Evolutionary conservation across 2,329 filamentous ascomycete genomes (phyloP), one percentile per base, ranked within the genome.

Genomic region (Aspergillus quadricinctus): DNA sequence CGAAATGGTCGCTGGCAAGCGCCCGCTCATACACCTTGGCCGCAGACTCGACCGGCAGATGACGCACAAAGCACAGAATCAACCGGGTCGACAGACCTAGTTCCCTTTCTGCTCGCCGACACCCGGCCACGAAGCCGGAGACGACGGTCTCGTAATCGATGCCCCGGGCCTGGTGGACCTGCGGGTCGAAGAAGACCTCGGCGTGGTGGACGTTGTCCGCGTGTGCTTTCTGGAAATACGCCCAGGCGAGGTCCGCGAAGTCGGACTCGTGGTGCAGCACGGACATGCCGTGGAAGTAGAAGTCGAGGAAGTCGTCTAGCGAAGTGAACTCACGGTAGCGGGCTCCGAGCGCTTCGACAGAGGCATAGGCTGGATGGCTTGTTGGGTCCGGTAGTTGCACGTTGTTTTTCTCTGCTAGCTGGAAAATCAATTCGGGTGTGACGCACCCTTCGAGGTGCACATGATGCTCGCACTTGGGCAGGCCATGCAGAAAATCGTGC

Each of bases 401-500:
- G 54, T 77, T 77, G 78, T 93, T 91, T 66, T 83, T 83, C 37
- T 75, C 69, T 5, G 89, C 87, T 4, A 93, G 83, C 29, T 78
- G 67, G 76, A 92, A 92, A 59, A 92, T 83, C 41, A 91, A 78
- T 54, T 80, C 75, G 1, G 89, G 88, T 43, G 86, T 85, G 40
- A 93, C 80, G 11, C 87, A 87, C 54, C 89, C 89, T 73, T 92
- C 89, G 35, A 93, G 80, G 69, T 93, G 89, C 53, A 92, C 82
- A 74, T 92, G 89, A 68, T 92, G 89, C 71, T 93, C 89, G 74
- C 87, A 89, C 78, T 92, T 92, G 61, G 89, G 89, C 29, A 92
- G 81, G 31, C 80, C 80, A 52, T 76, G 73, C 40, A 92, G 79
- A 69, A 90, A 85, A 45, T 77, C 70, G 73, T 86, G 84, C 52